Conservation (phyloP, 2,329 filamentous ascomycete species). For the Cytospora leucostoma region DNA sequence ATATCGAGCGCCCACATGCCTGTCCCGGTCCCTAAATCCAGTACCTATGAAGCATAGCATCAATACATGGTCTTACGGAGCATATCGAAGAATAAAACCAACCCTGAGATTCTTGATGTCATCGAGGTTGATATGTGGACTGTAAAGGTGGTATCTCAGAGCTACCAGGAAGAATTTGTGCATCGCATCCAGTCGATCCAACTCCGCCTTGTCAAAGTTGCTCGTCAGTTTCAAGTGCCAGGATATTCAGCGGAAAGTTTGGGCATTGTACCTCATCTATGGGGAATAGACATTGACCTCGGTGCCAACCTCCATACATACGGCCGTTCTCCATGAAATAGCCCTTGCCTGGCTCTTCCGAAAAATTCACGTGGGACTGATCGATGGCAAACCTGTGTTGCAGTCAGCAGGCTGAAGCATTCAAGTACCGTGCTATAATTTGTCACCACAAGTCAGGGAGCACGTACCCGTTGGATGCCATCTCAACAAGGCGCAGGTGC, state of each 20-base stretch:
- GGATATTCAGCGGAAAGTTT: background rate
- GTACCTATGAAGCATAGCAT: constrained; percentile 37
- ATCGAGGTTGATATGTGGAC: constrained; percentile 14
- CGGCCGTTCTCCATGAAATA: constrained; percentile 52
- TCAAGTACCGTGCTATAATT: background rate
- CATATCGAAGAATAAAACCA: background rate
- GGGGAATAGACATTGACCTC: constrained; percentile 60
- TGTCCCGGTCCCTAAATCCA: constrained; percentile 80
- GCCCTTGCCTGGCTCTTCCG: constrained; percentile 6
- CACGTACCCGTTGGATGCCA: constrained; percentile 23
- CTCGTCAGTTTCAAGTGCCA: background rate
- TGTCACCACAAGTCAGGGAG: background rate
- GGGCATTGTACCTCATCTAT: constrained; percentile 54
- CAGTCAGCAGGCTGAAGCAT: background rate
- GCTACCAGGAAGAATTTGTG: constrained; percentile 60
- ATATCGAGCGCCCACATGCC: constrained; percentile 92
- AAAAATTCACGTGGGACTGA: background rate
- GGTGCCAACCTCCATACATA: constrained; percentile 56
- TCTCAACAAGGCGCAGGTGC: constrained; percentile 10
- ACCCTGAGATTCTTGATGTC: constrained; percentile 16
- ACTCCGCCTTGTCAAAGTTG: constrained; percentile 46
- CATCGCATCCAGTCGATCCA: constrained; percentile 63
- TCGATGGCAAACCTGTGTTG: constrained; percentile 25
- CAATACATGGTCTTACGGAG: background rate
- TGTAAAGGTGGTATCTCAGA: constrained; percentile 36